Percentiles rank a stretch among this genome's conserved stretches.
phyloP scores from a whole-genome alignment of 2,329 filamentous ascomycete species.

The Microsporum audouinii region DNA sequence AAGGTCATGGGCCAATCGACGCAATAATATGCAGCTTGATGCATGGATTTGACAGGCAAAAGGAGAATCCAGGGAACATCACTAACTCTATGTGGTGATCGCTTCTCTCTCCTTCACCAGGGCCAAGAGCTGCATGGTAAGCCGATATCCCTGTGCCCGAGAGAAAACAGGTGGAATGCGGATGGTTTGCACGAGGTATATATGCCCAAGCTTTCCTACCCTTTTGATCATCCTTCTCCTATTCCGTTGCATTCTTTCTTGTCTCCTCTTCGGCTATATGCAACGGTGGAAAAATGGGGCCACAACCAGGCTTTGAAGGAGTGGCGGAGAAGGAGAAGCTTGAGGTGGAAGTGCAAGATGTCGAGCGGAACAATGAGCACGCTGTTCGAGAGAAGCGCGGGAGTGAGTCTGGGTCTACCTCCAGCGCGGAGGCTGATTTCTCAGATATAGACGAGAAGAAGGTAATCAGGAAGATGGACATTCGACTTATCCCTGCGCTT shows the following conservation, averaged over 20 bases:
- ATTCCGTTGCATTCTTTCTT: not conserved
- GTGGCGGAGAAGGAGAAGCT: not conserved
- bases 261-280: not conserved
- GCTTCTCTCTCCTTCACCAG: not conserved
- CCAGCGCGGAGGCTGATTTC: constrained; percentile 16
- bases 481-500: constrained; percentile 30
- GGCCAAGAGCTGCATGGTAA: constrained; percentile 1
- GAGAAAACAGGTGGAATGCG: not conserved
- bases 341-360: not conserved
- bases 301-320: not conserved
- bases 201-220: not conserved
- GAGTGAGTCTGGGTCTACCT: not conserved
- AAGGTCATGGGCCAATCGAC: not conserved
- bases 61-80: not conserved
- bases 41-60: not conserved
- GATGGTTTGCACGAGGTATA: not conserved
- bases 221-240: no score
- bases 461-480: constrained; percentile 33
- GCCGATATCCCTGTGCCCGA: not conserved
- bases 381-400: not conserved
- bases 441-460: constrained; percentile 31
- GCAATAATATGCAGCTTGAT: not conserved
- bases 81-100: not conserved
- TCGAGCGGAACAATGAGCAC: not conserved
- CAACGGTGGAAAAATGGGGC: not conserved